Evolutionary conservation across 129 eudicot genomes (phyloP).

Genomic region (Artemisia annua): DNA sequence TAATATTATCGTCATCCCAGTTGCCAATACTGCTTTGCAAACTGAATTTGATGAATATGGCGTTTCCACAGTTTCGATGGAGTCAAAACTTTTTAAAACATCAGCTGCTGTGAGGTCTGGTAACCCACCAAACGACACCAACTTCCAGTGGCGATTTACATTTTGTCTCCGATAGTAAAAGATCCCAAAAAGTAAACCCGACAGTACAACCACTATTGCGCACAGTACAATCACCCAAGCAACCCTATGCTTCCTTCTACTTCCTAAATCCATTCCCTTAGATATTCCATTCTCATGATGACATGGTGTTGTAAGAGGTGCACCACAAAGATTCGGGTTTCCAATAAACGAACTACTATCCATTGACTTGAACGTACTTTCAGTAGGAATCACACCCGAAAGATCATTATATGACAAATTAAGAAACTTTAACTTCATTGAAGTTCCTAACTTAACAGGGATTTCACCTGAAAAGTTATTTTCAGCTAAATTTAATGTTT

Average conservation of each 20-base stretch:
- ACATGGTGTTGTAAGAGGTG: constrained; percentile 61
- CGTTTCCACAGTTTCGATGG: constrained; percentile 44
- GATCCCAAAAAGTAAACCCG: constrained; percentile 58
- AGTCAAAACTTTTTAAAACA: constrained; percentile 64
- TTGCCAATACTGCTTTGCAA: constrained; percentile 69
- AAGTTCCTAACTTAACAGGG: constrained; percentile 49
- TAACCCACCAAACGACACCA: constrained; percentile 67
- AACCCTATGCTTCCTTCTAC: constrained; percentile 64
- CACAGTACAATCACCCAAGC: constrained; percentile 83
- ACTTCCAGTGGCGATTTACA: constrained; percentile 55
- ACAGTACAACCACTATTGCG: constrained; percentile 50
- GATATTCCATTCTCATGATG: constrained; percentile 44
- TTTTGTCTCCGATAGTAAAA: constrained; percentile 51
- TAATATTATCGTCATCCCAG: constrained; percentile 67
- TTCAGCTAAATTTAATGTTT: constrained; percentile 47
- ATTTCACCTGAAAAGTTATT: constrained; percentile 67
- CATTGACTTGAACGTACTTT: constrained; percentile 50
- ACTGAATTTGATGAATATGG: constrained; percentile 45
- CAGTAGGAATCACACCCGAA: constrained; percentile 70
- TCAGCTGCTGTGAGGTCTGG: constrained; percentile 72
- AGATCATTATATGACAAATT: constrained; percentile 82
- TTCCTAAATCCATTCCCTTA: constrained; percentile 48
- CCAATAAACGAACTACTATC: constrained; percentile 71
- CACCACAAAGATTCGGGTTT: constrained; percentile 83
- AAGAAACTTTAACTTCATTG: constrained; percentile 47